phyloP scores from a whole-genome alignment of 177 flowering plant genomes.

The Vitis hybrid region DNA sequence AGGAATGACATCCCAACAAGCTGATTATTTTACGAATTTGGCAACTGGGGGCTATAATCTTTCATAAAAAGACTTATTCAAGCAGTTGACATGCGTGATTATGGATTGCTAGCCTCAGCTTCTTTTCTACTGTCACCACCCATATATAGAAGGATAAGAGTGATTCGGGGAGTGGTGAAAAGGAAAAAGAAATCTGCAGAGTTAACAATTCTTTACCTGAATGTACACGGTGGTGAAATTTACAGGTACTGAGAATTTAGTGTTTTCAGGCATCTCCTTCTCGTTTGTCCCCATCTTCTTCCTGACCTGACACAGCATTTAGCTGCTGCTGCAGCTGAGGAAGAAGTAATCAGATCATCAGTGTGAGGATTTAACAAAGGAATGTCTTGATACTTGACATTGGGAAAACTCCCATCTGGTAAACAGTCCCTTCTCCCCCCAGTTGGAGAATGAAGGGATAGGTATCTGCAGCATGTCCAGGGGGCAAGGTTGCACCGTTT shows the following conservation, averaged over 20 bases:
- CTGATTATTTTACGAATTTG: constrained; percentile 5
- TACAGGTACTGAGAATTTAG: constrained; percentile 8
- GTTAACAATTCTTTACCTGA: constrained; percentile 26
- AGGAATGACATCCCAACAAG: not conserved
- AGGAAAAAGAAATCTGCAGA: constrained; percentile 4
- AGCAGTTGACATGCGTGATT: not conserved
- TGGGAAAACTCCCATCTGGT: not conserved
- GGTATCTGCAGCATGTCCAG: not conserved
- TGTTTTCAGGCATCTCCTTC: constrained; percentile 21
- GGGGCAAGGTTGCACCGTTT: not conserved
- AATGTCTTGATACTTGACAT: not conserved
- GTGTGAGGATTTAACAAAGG: not conserved
- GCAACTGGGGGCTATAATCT: constrained; percentile 2
- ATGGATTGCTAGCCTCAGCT: not conserved
- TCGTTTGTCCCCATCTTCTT: constrained; percentile 41
- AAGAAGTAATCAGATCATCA: not conserved
- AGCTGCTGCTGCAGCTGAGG: constrained; percentile 74
- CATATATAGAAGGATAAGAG: not conserved
- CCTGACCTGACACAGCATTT: constrained; percentile 26
- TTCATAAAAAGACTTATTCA: not conserved
- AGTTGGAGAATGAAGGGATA: too few relatives aligned
- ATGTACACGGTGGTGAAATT: constrained; percentile 30
- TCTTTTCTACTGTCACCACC: not conserved
- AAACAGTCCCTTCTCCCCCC: not conserved
- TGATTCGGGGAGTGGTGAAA: not conserved